Base-by-base conservation (phyloP, 192 early-diverging fungal genomes). In the Phycomyces blakesleeanus region DNA sequence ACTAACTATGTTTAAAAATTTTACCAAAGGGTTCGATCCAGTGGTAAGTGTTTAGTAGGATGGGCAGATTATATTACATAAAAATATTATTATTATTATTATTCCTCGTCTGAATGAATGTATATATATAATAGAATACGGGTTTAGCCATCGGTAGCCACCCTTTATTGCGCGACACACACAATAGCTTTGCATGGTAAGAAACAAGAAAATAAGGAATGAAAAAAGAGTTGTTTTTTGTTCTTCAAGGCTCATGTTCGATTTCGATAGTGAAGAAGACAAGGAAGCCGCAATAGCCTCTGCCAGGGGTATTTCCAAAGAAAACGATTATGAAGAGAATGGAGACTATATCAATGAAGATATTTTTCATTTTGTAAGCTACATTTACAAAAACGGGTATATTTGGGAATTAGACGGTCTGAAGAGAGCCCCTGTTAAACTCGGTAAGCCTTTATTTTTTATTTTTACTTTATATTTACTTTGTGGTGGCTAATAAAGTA, bases 21-120 rank as follows among this genome's bases (percentile, higher is more conserved):
- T 85, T 56, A 82, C 85, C 2, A 57, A 61, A 21, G 76, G 81
- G 16, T 71, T 87, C 24, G 70, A 79, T 5, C 77, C 84, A 2
- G 75, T 79, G 14, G 80, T 62, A 55, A n/a, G 59, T 74, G 20
- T 7, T 7, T 7, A 34, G 18, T n/a, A n/a, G n/a, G n/a, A n/a
- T n/a, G n/a, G n/a, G n/a, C n/a, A n/a, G n/a, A n/a, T n/a, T n/a
- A n/a, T n/a, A n/a, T n/a, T n/a, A n/a, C n/a, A n/a, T n/a, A n/a
- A n/a, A 18, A 47, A n/a, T 12, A 18, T 47, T 3, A 14, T n/a
- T 47, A 18, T 47, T 2, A 6, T 2, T 3, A 47, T 12, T 12
- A 14, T 6, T 14, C 11, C 18, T 47, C 44, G 11, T 47, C 3
- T n/a, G 2, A 47, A 2, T 47, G 3, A 47, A 47, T 7, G 11